A percentile compares a stretch with the other conserved stretches of the same genome.
Evolutionary conservation across 495 filamentous ascomycete genomes (phyloP).

Genomic region (Saxispiralis lemnorum): DNA sequence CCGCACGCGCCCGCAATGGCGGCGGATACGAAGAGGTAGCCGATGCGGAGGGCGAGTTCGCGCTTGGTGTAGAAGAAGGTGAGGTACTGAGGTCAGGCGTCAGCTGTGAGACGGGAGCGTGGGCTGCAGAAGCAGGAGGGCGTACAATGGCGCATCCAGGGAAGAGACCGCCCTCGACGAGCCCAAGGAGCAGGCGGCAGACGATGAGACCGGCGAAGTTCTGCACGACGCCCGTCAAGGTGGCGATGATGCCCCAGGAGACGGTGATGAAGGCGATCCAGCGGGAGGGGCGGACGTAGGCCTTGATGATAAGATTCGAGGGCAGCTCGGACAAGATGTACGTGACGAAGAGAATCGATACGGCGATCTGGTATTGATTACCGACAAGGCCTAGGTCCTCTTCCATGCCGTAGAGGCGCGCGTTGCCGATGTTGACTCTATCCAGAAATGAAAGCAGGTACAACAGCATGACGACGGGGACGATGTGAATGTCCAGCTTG

Average conservation of each 20-base stretch:
- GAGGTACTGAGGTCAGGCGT: slow-evolving; percentile 26
- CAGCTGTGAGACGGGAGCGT: too few relatives aligned
- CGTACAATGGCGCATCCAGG: slow-evolving; percentile 34
- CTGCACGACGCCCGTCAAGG: slow-evolving; percentile 44
- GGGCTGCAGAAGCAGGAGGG: too few relatives aligned
- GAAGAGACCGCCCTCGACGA: slow-evolving; percentile 48
- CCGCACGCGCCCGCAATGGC: slow-evolving; percentile 59
- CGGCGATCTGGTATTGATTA: slow-evolving; percentile 49
- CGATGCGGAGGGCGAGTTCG: slow-evolving; percentile 53
- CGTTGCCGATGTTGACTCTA: slow-evolving; percentile 60
- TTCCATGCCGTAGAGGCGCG: slow-evolving; percentile 49
- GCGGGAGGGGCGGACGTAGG: slow-evolving; percentile 39
- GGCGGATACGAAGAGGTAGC: slow-evolving; percentile 57
- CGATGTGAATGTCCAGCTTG: slow-evolving; percentile 39
- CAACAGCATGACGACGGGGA: slow-evolving; percentile 40
- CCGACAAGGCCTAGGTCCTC: slow-evolving; percentile 42
- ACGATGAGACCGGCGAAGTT: slow-evolving; percentile 38
- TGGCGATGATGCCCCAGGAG: slow-evolving; percentile 57
- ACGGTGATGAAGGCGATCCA: slow-evolving; percentile 49
- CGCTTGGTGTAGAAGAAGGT: slow-evolving; percentile 59
- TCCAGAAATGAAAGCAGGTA: slow-evolving; percentile 50
- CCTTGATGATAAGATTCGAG: slow-evolving; percentile 46
- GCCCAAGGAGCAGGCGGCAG: slow-evolving; percentile 37
- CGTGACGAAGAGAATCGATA: slow-evolving; percentile 59
- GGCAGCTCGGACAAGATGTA: slow-evolving; percentile 40